Percentiles rank a stretch among this genome's conserved stretches.
These are phyloP conservation scores for Ramaria sp. DNA, from an alignment of 768 basidiomycete genomes.

Conservation along the genomic window DNA sequence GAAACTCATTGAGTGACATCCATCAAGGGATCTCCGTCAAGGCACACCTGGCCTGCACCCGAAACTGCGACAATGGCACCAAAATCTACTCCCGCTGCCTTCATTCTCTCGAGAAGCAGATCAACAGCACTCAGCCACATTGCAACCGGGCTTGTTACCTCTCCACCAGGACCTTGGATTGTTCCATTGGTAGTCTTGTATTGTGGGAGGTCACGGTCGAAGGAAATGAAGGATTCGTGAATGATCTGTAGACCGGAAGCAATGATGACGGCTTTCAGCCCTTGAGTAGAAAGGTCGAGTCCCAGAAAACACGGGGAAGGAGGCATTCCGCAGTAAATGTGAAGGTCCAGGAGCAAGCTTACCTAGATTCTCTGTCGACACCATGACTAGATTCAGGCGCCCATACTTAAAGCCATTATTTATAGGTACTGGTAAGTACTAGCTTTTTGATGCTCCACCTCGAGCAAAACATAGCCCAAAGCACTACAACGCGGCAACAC, in stretches of 20 bases:
- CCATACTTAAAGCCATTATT: too few relatives aligned
- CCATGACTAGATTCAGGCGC: too few relatives aligned
- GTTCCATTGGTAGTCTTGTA: slow-evolving; percentile 61
- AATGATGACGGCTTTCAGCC: slow-evolving; percentile 67
- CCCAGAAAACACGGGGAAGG: slow-evolving; percentile 47
- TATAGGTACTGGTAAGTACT: too few relatives aligned
- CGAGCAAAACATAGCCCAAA: too few relatives aligned
- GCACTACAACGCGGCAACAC: too few relatives aligned
- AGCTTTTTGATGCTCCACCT: too few relatives aligned
- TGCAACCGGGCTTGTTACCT: slow-evolving; percentile 69
- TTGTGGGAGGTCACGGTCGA: slow-evolving; percentile 67
- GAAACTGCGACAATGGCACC: slow-evolving; percentile 51
- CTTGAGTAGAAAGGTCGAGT: slow-evolving; percentile 80
- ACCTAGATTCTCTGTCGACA: too few relatives aligned
- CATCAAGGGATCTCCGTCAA: neutral
- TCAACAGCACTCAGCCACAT: slow-evolving; percentile 88
- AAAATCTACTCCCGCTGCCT: slow-evolving; percentile 48
- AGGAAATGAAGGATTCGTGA: slow-evolving; percentile 65
- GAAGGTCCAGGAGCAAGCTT: neutral
- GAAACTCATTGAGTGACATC: neutral
- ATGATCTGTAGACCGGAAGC: slow-evolving; percentile 45
- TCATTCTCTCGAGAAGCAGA: slow-evolving; percentile 55
- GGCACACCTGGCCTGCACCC: slow-evolving; percentile 65
- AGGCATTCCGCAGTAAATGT: neutral
- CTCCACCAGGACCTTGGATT: slow-evolving; percentile 53